Percentiles rank a stretch among this genome's conserved stretches.
phyloP scores from a whole-genome alignment of 2,329 filamentous ascomycete genomes.

The Huntiella abstrusa region DNA sequence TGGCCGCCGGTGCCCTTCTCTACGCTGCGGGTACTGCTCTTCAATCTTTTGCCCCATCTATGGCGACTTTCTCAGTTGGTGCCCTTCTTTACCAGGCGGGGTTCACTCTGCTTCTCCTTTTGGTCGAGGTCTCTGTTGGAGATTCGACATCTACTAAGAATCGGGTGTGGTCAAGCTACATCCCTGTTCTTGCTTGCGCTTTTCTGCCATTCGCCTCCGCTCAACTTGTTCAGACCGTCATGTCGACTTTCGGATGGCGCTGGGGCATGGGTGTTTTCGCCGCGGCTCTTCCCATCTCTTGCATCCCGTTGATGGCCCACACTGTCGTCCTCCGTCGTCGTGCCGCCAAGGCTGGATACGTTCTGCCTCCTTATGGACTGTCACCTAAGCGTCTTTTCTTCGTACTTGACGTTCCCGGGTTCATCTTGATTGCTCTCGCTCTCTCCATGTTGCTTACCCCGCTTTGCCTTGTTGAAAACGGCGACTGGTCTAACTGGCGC shows the following conservation, averaged over 20 bases:
- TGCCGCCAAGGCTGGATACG: constrained; percentile 25
- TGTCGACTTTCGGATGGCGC: constrained; percentile 42
- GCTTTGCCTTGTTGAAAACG: no score
- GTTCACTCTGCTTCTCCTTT: constrained; percentile 40
- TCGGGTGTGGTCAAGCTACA: constrained; percentile 44
- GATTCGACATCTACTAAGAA: constrained; percentile 44
- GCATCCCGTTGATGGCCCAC: constrained; percentile 9
- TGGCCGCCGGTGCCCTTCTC: constrained; percentile 38
- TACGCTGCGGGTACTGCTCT: constrained; percentile 39
- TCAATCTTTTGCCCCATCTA: constrained; percentile 29
- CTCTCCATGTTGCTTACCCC: no score
- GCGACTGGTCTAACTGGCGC: constrained; percentile 14
- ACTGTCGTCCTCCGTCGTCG: constrained; percentile 25
- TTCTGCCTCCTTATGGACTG: constrained; percentile 26
- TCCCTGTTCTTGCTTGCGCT: constrained; percentile 39
- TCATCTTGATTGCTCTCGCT: constrained; percentile 2
- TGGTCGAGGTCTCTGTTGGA: constrained; percentile 45
- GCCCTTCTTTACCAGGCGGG: constrained; percentile 44
- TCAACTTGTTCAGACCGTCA: constrained; percentile 34
- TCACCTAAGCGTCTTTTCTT: constrained; percentile 26
- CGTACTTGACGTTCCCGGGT: constrained; percentile 25
- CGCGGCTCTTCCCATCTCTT: constrained; percentile 19
- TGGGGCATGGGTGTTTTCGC: constrained; percentile 26
- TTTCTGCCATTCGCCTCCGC: constrained; percentile 48
- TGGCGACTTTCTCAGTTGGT: constrained; percentile 35